Base-by-base conservation (phyloP, 176 grass and related monocot genomes). In the Coix lacrymajobi region DNA sequence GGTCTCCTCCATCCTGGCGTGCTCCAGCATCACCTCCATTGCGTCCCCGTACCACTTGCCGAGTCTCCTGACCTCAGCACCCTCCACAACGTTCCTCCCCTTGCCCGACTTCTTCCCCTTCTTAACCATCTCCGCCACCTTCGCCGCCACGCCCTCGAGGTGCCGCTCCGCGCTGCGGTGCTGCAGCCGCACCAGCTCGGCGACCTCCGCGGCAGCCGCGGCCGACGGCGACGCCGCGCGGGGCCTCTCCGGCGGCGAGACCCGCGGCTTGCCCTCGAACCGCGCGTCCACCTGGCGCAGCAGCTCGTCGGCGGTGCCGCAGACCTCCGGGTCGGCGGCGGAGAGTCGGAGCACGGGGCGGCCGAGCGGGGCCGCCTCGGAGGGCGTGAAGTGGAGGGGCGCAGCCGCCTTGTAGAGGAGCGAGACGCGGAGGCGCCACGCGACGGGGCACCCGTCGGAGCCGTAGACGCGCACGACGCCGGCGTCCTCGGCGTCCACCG, bases 1-100 rank as follows among this genome's bases (percentile, higher is more conserved):
- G 32, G 74, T 89, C 83, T 99, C 97, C 85, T 99, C 97, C 93
- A 99, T 99, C 92, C 91, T 92, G 12, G 97, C 93, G 83, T 99
- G 97, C 85, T 99, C 97, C 77, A 99, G 85, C 91, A 99, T 92
- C 76, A 99, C 87, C 83, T 99, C 97, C 89, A 90, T 87, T 11
- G 87, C 80, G 37, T 94, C 87, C 11, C 89, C 93, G 54, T 96
- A 99, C 89, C 91, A 92, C 75, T 83, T 84, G 12, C 87, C 87
- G 3, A 99, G 48, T 43, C 89, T 81, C 87, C 93, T 88, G n/a
- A 89, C 89, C 85, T 99, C 93, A 4, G 86, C 81, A 8, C n/a
- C 79, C 70, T 77, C 87, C 52, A 83, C 78, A 62, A 60, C 62
- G 19, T 3, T 68, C 83, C 78, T 75, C 2, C 76, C 88, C 76